A percentile compares a stretch with the other conserved stretches of the same genome.
Conservation (phyloP, 179 eudicot genomes). For the Camellia oleifera region DNA sequence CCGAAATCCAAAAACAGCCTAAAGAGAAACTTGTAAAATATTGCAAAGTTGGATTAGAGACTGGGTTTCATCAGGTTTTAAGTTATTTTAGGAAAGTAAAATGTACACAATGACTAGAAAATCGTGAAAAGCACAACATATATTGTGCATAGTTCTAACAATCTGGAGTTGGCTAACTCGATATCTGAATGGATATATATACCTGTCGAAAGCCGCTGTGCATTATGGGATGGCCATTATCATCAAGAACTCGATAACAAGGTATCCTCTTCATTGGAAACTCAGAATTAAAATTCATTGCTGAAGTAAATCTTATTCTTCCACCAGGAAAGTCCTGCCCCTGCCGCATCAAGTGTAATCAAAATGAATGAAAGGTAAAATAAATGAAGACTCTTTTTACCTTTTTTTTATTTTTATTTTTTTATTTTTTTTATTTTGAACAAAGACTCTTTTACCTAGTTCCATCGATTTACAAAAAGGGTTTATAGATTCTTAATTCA, state of each 20-base stretch:
- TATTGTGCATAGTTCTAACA: background rate
- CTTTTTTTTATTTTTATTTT: no score
- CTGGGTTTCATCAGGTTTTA: background rate
- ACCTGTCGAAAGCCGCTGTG: conserved; percentile 25
- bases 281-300: conserved; percentile 54
- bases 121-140: background rate
- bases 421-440: background rate
- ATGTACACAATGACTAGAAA: background rate
- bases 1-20: no score
- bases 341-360: conserved; percentile 23
- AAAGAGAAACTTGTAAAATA: background rate
- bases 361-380: background rate
- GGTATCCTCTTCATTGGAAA: conserved; percentile 39
- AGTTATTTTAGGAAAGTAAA: background rate
- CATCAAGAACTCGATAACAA: conserved; percentile 70
- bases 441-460: background rate
- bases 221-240: conserved; percentile 35
- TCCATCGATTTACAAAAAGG: background rate
- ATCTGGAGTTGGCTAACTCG: background rate
- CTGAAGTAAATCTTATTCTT: conserved; percentile 52
- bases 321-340: conserved; percentile 76
- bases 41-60: background rate
- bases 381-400: background rate
- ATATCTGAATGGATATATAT: background rate
- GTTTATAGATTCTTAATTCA: no score